Evolutionary conservation across 305 asterid genomes (phyloP), one percentile per base, ranked within the genome.

Genomic region (Fraxinus ornus): DNA sequence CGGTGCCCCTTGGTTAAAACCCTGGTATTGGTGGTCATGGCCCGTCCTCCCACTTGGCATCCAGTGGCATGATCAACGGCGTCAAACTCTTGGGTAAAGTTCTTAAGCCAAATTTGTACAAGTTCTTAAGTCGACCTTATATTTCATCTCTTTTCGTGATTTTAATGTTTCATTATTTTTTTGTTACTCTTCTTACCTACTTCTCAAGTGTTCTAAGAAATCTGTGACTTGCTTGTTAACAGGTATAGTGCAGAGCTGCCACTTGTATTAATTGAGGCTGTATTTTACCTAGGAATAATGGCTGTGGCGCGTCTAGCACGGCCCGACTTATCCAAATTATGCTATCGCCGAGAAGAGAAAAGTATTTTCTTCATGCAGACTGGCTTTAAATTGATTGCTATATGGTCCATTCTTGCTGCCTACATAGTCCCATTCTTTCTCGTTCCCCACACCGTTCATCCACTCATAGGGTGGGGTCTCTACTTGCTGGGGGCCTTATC

Each of bases 21-120:
- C 99, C 1, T 96, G 99, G 99, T 96, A 94, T 80, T 94, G 99
- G 99, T 96, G 99, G 99, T 91, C 99, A 1, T 96, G 97, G 94
- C 99, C 99, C 0, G 97, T 96, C 78, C 93, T 96, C 64, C 99
- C 99, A 3, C 76, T 96, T 0, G 99, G 98, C 83, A 85, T 92
- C 88, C 86, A 93, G 19, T 96, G 99, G 99, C 99, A 94, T 78
- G 84, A 87, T 75, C 90, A 89, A 33, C 92, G 98, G 3, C 93
- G 81, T 26, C 90, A 93, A 84, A 94, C 96, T 82, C 85, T 95
- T 12, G 99, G 99, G 99, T 95, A 85, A 79, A 88, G 8, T 68
- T 62, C 52, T 36, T 36, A 32, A 35, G 41, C 79, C 26, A 44
- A 13, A 9, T 13, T 47, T 47, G 19, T 47, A 3, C 19, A 3